phyloP scores from a whole-genome alignment of 1,284 basidiomycete species.

The Malassezia sympodialis region DNA sequence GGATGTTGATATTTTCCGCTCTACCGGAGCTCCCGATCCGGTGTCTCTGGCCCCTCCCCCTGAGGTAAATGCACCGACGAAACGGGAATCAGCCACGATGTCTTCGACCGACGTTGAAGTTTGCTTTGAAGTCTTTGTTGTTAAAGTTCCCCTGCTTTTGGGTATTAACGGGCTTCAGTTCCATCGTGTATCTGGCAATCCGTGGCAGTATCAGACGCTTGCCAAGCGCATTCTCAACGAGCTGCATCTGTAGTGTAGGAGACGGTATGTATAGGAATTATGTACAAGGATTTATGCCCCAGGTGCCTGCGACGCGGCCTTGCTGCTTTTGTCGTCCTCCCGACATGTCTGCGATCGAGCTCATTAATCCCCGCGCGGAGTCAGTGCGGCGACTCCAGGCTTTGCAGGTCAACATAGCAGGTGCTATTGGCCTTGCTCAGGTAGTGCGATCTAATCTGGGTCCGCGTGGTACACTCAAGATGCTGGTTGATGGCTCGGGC shows the following conservation, averaged over 20 bases:
- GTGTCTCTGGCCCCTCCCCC: background rate
- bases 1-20: constrained; percentile 4
- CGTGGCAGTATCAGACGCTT: constrained; percentile 89
- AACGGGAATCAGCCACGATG: background rate
- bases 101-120: constrained; percentile 27
- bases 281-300: background rate
- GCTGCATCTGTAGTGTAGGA: constrained; percentile 60
- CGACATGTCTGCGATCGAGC: constrained; percentile 44
- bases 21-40: background rate
- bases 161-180: constrained; percentile 87
- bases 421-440: constrained; percentile 91
- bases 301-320: background rate
- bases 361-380: constrained; percentile 59
- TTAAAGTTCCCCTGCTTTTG: constrained; percentile 65
- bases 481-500: constrained; percentile 98
- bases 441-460: constrained; percentile 96
- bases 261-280: constrained; percentile 1
- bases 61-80: background rate
- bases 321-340: background rate
- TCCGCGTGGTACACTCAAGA: constrained; percentile 69
- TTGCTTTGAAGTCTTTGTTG: constrained; percentile 45
- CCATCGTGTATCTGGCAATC: constrained; percentile 77
- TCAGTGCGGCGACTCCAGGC: constrained; percentile 83
- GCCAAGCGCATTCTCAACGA: constrained; percentile 86
- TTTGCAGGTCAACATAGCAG: constrained; percentile 69